These are phyloP conservation scores for Knoxdaviesia proteae DNA, from an alignment of 2,329 filamentous ascomycete species.

Conservation along the genomic window DNA sequence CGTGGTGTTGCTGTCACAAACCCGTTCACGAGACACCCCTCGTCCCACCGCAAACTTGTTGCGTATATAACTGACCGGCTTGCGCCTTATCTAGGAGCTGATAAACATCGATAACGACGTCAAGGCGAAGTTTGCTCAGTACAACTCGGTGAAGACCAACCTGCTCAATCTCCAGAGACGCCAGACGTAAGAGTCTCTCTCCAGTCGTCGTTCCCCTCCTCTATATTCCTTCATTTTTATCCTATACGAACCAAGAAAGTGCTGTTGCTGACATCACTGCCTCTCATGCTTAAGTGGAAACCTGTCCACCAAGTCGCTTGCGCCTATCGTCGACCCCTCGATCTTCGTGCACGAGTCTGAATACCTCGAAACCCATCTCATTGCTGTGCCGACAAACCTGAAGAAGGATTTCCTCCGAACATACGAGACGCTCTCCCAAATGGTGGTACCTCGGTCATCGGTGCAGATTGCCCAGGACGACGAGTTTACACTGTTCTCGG, in stretches of 20 bases:
- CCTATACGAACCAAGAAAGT: background rate
- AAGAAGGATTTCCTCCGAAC: constrained; percentile 75
- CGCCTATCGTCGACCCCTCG: constrained; percentile 65
- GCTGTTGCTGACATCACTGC: constrained; percentile 4
- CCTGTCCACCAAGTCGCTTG: constrained; percentile 79
- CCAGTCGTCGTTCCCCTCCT: no score
- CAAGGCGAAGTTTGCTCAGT: constrained; percentile 83
- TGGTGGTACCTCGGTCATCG: constrained; percentile 86
- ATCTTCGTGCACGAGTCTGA: constrained; percentile 76
- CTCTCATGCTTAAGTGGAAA: constrained; percentile 43
- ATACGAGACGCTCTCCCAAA: constrained; percentile 74
- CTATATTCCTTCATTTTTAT: background rate
- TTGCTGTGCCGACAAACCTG: constrained; percentile 62
- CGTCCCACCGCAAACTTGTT: background rate
- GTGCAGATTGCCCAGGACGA: constrained; percentile 63
- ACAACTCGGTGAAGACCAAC: constrained; percentile 76
- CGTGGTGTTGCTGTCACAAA: background rate
- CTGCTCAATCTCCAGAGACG: constrained; percentile 64
- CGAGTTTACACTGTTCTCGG: constrained; percentile 74
- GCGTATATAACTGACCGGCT: no score
- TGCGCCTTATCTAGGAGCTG: constrained; percentile 41
- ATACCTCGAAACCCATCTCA: constrained; percentile 86
- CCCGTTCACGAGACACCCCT: background rate
- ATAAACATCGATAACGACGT: constrained; percentile 88
- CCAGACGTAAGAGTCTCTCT: constrained; percentile 44